A percentile compares a stretch with the other conserved stretches of the same genome.
Evolutionary conservation across 73 alveolate genomes (phyloP).

Genomic region (Paramecium bursaria): DNA sequence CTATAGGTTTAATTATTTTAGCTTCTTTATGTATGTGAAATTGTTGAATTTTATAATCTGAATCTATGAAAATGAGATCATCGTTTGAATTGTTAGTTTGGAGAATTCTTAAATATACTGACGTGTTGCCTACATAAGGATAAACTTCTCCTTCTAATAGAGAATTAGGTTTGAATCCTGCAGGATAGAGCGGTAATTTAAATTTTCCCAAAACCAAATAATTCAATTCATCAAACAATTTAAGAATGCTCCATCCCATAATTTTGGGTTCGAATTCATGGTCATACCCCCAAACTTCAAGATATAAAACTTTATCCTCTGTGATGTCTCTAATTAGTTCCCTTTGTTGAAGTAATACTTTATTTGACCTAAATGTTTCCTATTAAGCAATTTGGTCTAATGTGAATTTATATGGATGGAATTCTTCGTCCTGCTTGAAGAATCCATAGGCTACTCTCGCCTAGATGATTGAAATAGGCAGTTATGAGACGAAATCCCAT

Average conservation of each 20-base stretch:
- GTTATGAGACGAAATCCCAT: conserved; percentile 25
- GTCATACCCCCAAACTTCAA: conserved; percentile 46
- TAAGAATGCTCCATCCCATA: conserved; percentile 30
- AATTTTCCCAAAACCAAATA: background rate
- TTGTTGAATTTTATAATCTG: conserved; percentile 27
- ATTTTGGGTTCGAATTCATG: background rate
- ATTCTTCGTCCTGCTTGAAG: conserved; percentile 9
- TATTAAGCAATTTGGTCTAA: background rate
- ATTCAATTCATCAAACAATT: conserved; percentile 15
- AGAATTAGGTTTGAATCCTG: background rate
- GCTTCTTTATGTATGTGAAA: conserved; percentile 39
- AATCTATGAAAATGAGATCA: conserved; percentile 17
- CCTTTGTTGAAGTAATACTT: background rate
- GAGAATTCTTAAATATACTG: conserved; percentile 1
- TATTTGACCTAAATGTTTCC: conserved; percentile 45
- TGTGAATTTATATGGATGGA: conserved; percentile 38
- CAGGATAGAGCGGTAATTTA: conserved; percentile 10
- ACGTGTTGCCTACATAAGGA: conserved; percentile 37
- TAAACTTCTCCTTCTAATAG: background rate
- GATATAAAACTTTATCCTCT: conserved; percentile 32
- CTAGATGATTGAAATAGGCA: background rate
- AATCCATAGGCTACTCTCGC: conserved; percentile 35
- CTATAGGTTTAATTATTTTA: background rate
- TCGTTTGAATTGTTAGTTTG: background rate
- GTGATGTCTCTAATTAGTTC: conserved; percentile 52